Conservation (phyloP, 306 rosid species). For the Vigna angularis region DNA sequence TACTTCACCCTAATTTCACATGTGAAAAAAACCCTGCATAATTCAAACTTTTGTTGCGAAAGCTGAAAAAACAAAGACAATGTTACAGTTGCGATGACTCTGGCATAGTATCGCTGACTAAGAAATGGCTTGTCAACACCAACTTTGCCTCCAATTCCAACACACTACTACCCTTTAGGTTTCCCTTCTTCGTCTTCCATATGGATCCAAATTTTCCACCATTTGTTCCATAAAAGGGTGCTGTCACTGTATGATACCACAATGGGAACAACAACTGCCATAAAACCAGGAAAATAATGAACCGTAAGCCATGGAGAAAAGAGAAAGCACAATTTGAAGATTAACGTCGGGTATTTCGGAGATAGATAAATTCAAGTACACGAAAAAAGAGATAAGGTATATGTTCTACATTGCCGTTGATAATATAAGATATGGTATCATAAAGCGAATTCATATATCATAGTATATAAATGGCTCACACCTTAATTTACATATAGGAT, state of each 20-base stretch:
- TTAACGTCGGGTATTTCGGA: no score
- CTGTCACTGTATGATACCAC: neutral
- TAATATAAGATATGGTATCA: no score
- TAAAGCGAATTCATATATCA: no score
- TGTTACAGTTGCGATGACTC: conserved; percentile 13
- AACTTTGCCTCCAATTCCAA: neutral
- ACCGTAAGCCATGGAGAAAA: no score
- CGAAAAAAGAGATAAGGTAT: neutral
- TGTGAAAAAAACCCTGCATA: neutral
- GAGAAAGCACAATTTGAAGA: no score
- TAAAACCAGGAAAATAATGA: neutral
- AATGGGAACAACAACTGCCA: neutral
- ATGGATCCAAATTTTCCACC: neutral
- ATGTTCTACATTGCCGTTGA: neutral
- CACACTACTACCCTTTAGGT: neutral
- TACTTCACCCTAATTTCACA: no score
- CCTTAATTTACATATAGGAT: no score
- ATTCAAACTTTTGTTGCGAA: neutral
- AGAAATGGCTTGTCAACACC: conserved; percentile 2
- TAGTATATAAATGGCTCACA: no score
- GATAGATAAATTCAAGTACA: no score
- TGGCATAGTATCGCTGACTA: neutral
- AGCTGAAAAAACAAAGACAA: neutral
- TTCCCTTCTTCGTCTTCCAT: neutral
- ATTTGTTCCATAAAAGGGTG: neutral